These are phyloP conservation scores for Syzygium jambos DNA, from an alignment of 345 rosid genomes.

Conservation along the genomic window DNA sequence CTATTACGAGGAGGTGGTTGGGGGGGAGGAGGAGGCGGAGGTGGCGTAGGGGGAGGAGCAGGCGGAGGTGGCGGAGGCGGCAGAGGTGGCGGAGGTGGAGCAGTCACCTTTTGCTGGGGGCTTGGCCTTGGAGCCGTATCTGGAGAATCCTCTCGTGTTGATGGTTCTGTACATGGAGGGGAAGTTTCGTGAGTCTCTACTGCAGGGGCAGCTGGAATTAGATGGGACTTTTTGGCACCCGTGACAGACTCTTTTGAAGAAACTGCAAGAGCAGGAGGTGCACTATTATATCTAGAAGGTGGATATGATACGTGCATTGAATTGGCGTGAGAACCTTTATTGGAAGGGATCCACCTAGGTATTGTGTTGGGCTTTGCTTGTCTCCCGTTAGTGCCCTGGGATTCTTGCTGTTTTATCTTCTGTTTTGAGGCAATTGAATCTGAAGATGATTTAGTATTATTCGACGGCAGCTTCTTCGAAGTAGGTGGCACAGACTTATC, in stretches of 20 bases:
- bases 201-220: constrained; percentile 17
- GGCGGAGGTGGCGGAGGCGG: constrained; percentile 1
- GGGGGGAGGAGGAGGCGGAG: constrained; percentile 22
- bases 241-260: constrained; percentile 45
- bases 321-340: constrained; percentile 68
- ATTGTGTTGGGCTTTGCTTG: constrained; percentile 64
- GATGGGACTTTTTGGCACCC: constrained; percentile 20
- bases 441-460: constrained; percentile 34
- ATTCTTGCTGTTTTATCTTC: constrained; percentile 59
- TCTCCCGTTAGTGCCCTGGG: constrained; percentile 41
- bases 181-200: constrained; percentile 29
- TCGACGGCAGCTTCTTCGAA: constrained; percentile 35
- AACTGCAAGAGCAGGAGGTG: constrained; percentile 59
- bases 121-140: constrained; percentile 6
- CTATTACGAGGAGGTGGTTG: neutral
- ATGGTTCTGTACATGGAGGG: constrained; percentile 20
- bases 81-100: constrained; percentile 17
- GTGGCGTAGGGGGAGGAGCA: neutral
- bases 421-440: constrained; percentile 41
- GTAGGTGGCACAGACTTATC: constrained; percentile 43
- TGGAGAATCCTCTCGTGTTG: constrained; percentile 7
- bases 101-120: constrained; percentile 11
- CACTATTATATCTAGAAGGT: constrained; percentile 70
- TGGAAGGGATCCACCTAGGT: constrained; percentile 83
- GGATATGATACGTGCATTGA: constrained; percentile 82